Evolutionary conservation across 2,329 filamentous ascomycete genomes (phyloP).

Genomic region (Paecilomyces sp.): DNA sequence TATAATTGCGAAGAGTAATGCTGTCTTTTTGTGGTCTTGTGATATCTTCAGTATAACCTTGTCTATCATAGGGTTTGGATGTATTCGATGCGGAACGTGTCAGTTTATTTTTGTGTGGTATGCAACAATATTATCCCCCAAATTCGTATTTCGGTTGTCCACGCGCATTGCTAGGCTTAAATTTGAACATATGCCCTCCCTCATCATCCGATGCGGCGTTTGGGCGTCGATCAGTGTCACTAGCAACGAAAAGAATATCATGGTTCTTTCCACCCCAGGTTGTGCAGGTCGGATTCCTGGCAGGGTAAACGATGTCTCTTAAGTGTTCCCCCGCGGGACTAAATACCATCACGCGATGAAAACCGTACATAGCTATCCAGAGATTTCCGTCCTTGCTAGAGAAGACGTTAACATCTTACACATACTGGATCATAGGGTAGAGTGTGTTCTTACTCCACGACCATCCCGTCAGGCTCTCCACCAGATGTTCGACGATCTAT

Average conservation of each 20-base stretch:
- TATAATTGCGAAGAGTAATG: not conserved
- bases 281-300: constrained; percentile 27
- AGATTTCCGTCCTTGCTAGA: constrained; percentile 27
- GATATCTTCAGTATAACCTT: no score
- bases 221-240: constrained; percentile 17
- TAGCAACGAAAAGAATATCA: constrained; percentile 27
- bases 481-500: constrained; percentile 18
- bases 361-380: constrained; percentile 30
- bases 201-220: constrained; percentile 20
- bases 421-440: not conserved
- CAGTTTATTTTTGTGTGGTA: not conserved
- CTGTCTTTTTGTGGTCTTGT: no score
- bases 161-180: constrained; percentile 15
- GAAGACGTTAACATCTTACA: not conserved
- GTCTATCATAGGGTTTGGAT: no score
- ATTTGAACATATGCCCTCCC: constrained; percentile 30
- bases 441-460: constrained; percentile 25
- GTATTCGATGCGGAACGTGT: no score
- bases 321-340: constrained; percentile 22
- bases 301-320: constrained; percentile 27
- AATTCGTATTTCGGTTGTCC: constrained; percentile 29
- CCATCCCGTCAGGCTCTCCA: constrained; percentile 33
- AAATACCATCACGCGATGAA: constrained; percentile 28
- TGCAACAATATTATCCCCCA: constrained; percentile 11
- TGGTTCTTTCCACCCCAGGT: constrained; percentile 30